Evolutionary conservation across 2,329 filamentous ascomycete genomes (phyloP), one percentile per base, ranked within the genome.

Genomic region (Sporothrix brasiliensis): DNA sequence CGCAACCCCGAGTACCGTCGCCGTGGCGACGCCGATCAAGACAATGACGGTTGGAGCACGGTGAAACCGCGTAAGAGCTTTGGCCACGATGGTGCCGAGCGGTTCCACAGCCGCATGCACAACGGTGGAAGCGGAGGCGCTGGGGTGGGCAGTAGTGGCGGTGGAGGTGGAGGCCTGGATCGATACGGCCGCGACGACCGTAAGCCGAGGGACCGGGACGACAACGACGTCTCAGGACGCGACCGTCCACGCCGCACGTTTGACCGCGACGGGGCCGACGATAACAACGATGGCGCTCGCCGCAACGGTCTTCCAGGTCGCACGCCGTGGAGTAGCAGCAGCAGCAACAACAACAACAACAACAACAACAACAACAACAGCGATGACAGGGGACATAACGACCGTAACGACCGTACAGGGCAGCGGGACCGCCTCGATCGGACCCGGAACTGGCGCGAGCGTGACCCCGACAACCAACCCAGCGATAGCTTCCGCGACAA

Each of bases 1-100:
- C 80, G 82, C 52, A 81, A 79, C 72, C 82, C 79, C 72, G 82
- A 80, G 58, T 80, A 86, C 70, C 84, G 87, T 52, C 84, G 86
- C 69, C 87, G 86, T 47, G 82, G 81, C 30, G 85, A 86, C 63
- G 82, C 79, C 60, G 87, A 89, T 52, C 83, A 84, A 72, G 90
- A 92, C 69, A 85, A 83, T 73, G 91, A 93, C 69, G 89, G 90
- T 67, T 93, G 91, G 91, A 92, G 87, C 74, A 89, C 85, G 34
- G 89, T 91, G 50, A 91, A 91, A 76, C 88, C 90, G 34, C 88
- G 90, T 74, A 92, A 91, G 82, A 93, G 88, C 77, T 89, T 92
- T 77, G 89, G 90, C 21, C 84, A 88, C 69, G 90, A 92, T 72
- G 90, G 91, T 53, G 89, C 89, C 73, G 90, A 92, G 78, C 86